phyloP scores from a whole-genome alignment of 148 eudicot genomes.

The Linanthus parryae region DNA sequence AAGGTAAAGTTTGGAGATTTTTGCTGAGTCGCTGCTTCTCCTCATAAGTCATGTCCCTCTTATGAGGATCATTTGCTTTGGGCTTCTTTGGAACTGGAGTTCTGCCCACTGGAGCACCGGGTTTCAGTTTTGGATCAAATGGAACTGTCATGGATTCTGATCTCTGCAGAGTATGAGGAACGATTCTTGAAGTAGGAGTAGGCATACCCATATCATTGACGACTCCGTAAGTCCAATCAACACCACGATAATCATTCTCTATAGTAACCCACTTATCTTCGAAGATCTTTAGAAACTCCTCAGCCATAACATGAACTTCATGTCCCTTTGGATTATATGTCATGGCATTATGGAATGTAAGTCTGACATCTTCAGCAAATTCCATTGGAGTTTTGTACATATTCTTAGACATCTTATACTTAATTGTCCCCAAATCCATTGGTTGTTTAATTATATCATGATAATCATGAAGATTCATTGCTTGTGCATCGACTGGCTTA shows the following conservation, averaged over 20 bases:
- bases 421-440: slow-evolving; percentile 90
- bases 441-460: slow-evolving; percentile 81
- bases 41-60: slow-evolving; percentile 19
- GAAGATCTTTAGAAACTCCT: slow-evolving; percentile 42
- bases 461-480: slow-evolving; percentile 66
- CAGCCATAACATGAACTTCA: slow-evolving; percentile 85
- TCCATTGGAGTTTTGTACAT: slow-evolving; percentile 78
- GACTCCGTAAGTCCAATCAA: slow-evolving; percentile 46
- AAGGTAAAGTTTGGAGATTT: slow-evolving; percentile 17
- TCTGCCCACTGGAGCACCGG: slow-evolving; percentile 34
- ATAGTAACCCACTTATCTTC: slow-evolving; percentile 72
- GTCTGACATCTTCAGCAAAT: slow-evolving; percentile 92
- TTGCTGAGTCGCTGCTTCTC: slow-evolving; percentile 24
- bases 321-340: slow-evolving; percentile 86
- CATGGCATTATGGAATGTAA: slow-evolving; percentile 81
- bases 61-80: slow-evolving; percentile 17
- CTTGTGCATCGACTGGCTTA: slow-evolving; percentile 69
- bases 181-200: slow-evolving; percentile 56
- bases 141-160: slow-evolving; percentile 43
- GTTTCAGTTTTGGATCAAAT: slow-evolving; percentile 1
- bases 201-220: slow-evolving; percentile 41
- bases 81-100: slow-evolving; percentile 21
- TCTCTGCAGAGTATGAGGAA: slow-evolving; percentile 39
- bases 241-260: slow-evolving; percentile 45
- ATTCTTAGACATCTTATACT: slow-evolving; percentile 52